Evolutionary conservation across 805 yeast species (phyloP).

Genomic region (Starmerella kuoi): DNA sequence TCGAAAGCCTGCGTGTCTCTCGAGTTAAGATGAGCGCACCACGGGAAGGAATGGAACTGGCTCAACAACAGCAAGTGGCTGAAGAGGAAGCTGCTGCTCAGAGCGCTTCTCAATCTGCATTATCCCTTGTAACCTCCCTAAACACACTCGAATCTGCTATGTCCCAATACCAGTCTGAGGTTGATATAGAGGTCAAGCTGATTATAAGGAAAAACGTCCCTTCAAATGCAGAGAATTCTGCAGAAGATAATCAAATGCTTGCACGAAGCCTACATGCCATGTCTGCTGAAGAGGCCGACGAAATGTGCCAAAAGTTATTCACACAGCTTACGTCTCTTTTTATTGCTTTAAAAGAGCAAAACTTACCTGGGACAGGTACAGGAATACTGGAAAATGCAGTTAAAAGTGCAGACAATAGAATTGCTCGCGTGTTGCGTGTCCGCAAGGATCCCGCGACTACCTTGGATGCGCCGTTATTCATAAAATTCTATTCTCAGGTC

Average conservation of each 20-base stretch:
- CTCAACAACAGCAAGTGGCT: neutral
- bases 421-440: constrained; percentile 66
- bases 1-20: constrained; percentile 4
- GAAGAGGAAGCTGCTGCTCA: neutral
- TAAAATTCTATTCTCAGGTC: constrained; percentile 52
- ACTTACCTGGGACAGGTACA: constrained; percentile 49
- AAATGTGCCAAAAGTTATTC: constrained; percentile 38
- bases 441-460: constrained; percentile 59
- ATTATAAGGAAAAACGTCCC: constrained; percentile 55
- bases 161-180: constrained; percentile 50
- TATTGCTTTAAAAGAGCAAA: constrained; percentile 33
- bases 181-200: constrained; percentile 58
- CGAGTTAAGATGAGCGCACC: neutral
- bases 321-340: constrained; percentile 1
- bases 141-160: constrained; percentile 48
- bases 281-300: constrained; percentile 64
- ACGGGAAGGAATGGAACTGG: neutral
- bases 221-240: neutral
- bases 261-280: constrained; percentile 46
- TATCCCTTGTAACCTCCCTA: neutral
- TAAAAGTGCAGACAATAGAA: constrained; percentile 54
- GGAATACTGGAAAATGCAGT: constrained; percentile 47
- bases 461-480: constrained; percentile 46
- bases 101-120: neutral
- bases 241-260: constrained; percentile 13